Evolutionary conservation across 805 yeast genomes (phyloP), one percentile per base, ranked within the genome.

Genomic region (Saccharomycopsis sp.): DNA sequence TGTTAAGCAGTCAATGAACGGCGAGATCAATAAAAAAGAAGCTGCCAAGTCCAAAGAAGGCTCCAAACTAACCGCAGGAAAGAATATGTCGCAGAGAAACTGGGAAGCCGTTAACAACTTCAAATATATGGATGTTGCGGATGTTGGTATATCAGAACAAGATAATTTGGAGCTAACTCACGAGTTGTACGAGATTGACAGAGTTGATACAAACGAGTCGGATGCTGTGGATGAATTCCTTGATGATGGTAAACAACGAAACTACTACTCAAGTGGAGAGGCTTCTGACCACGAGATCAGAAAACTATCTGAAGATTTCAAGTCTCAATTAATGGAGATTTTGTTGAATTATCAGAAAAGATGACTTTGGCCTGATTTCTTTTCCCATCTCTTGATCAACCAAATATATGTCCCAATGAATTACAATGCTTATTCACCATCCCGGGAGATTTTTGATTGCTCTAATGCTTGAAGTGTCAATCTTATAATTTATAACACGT

Each of bases 141-240:
- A 79, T 56, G 74, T 79, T 59, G 85, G 84, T 0, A 62, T 80
- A 14, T 72, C 75, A 18, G 81, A 78, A 29, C 74, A 75, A 51
- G 84, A 80, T 61, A 62, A 76, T n/a, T 74, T 73, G 20, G 81
- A 77, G 58, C 62, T 75, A 21, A 73, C 71, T 51, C 57, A 68
- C 4, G 75, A 69, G 50, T 64, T 66, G 2, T 63, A 62, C 5
- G 44, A 50, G 2, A 54, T 62, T 44, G 53, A 53, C 2, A 48
- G 54, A 2, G 48, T 16, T 15, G 58, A 60, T 24, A 41, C 52
- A 14, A 41, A 57, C 20, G 57, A 60, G 24, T 55, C 57, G 14
- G 34, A 57, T 34, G 55, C 24, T 15, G 62, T 51, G 7, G 51
- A 56, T 24, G 50, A 51, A 4, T 24, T 34, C 1, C n/a, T 60